Percentiles rank a stretch among this genome's conserved stretches.
Evolutionary conservation across 768 basidiomycete genomes (phyloP).

Genomic region (Chalciporus piperatus): DNA sequence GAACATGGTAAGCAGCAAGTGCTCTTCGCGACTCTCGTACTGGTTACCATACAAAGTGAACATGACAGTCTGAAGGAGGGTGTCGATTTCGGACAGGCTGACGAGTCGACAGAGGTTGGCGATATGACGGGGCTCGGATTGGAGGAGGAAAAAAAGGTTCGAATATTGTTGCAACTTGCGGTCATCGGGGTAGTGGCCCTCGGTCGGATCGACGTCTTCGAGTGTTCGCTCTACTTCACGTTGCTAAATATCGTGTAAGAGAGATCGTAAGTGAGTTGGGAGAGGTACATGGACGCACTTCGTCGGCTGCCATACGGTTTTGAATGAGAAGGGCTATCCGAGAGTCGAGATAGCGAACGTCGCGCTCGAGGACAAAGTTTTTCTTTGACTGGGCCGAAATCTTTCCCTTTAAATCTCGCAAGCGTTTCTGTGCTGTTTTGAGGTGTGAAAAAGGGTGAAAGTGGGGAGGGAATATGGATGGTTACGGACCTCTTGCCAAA

Average conservation of each 20-base stretch:
- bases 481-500: conserved; percentile 76
- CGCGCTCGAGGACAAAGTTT: conserved; percentile 98
- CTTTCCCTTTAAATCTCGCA: conserved; percentile 92
- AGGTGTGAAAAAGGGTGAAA: neutral
- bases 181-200: conserved; percentile 93
- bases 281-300: conserved; percentile 49
- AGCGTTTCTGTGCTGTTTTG: conserved; percentile 86
- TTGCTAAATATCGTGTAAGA: conserved; percentile 53
- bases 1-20: conserved; percentile 98
- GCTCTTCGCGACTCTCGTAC: conserved; percentile 97
- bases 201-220: conserved; percentile 92
- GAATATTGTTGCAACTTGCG: conserved; percentile 93
- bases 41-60: conserved; percentile 99
- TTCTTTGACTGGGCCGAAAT: conserved; percentile 99
- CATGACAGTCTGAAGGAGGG: conserved; percentile 99
- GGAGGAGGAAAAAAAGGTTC: conserved; percentile 97
- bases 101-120: conserved; percentile 96
- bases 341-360: conserved; percentile 97
- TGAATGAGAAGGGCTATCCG: conserved; percentile 97
- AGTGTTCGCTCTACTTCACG: conserved; percentile 92
- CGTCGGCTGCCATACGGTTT: conserved; percentile 96
- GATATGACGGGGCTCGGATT: conserved; percentile 96
- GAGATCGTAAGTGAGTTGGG: neutral
- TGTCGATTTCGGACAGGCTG: conserved; percentile 95
- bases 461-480: neutral